Percentiles rank a stretch among this genome's conserved stretches.
phyloP scores from a whole-genome alignment of 2,329 filamentous ascomycete species.

The Diaporthe ilicicola region DNA sequence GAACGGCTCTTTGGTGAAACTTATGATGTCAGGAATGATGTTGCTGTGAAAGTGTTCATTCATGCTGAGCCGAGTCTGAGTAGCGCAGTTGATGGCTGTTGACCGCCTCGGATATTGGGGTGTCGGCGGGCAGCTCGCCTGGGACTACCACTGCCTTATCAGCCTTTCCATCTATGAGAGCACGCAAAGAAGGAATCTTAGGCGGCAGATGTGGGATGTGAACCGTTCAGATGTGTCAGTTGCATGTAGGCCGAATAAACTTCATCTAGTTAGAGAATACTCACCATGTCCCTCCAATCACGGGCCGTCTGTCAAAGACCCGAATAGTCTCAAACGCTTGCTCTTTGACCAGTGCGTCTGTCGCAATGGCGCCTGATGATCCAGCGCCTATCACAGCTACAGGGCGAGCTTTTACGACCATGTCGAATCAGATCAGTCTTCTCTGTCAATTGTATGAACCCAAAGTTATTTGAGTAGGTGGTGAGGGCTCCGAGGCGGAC shows the following conservation, averaged over 20 bases:
- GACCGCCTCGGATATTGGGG: conserved; percentile 44
- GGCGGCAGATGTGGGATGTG: conserved; percentile 46
- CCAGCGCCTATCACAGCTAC: conserved; percentile 70
- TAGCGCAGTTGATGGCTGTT: conserved; percentile 53
- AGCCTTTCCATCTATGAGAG: conserved; percentile 52
- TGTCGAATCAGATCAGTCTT: neutral
- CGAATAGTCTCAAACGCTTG: conserved; percentile 65
- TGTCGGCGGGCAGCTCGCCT: conserved; percentile 50
- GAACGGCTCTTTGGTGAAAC: conserved; percentile 60
- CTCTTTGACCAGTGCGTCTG: conserved; percentile 68
- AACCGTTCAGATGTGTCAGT: conserved; percentile 36
- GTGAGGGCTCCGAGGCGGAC: too few species aligned
- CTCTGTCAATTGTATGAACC: neutral
- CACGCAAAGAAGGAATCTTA: conserved; percentile 39
- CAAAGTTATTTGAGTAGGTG: too few species aligned
- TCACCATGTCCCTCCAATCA: conserved; percentile 69
- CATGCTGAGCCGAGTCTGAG: conserved; percentile 62
- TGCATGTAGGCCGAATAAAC: neutral
- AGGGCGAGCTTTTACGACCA: conserved; percentile 31
- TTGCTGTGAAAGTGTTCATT: conserved; percentile 66
- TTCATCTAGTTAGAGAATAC: conserved; percentile 32
- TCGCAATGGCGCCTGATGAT: conserved; percentile 66
- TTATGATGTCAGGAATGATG: conserved; percentile 63
- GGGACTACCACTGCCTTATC: conserved; percentile 55
- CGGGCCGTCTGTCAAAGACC: conserved; percentile 69